Evolutionary conservation across 805 yeast genomes (phyloP), one percentile per base, ranked within the genome.

Genomic region (Monosporozyma servazzii): DNA sequence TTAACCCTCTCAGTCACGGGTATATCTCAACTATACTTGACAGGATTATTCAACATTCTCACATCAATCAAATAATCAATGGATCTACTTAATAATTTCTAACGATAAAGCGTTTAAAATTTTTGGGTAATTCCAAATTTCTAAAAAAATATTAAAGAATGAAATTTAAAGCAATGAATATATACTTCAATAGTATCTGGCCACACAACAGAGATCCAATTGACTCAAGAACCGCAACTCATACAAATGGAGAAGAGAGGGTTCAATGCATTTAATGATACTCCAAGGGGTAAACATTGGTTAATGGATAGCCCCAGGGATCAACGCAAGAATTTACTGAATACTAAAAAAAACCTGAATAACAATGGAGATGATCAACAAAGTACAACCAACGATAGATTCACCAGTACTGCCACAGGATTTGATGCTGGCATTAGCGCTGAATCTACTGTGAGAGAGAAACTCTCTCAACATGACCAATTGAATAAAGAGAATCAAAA

Each of bases 271-370:
- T 56, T 56, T 42, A 55, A 49, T 40, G 58, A 58, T 45, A 62
- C 67, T 7, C 66, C 66, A 44, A 56, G 67, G 51, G 65, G 67
- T 17, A 59, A 58, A 29, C 67, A 63, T 49, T 63, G 67, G 67
- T 56, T 62, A 39, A 27, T 43, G 45, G 45, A 43, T n/a, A 27
- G 45, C 4, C 33, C 33, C 33, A n/a, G 45, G 33, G 23, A 39
- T 39, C 42, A 39, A 39, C 42, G 25, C 15, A 39, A 18, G 25
- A 39, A 39, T 33, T 15, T 33, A 5, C 37, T 15, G 15, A 15
- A 33, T 15, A 33, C 37, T 3, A 13, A 33, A 33, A n/a, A 17
- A 17, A 33, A 33, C 15, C 17, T 15, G n/a, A 33, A 33, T 33
- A 33, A 33, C n/a, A 33, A 33, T 33, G 17, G 37, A 5, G 37